Evolutionary conservation across 768 basidiomycete genomes (phyloP).

Genomic region (Psilocybe subaeruginosa): DNA sequence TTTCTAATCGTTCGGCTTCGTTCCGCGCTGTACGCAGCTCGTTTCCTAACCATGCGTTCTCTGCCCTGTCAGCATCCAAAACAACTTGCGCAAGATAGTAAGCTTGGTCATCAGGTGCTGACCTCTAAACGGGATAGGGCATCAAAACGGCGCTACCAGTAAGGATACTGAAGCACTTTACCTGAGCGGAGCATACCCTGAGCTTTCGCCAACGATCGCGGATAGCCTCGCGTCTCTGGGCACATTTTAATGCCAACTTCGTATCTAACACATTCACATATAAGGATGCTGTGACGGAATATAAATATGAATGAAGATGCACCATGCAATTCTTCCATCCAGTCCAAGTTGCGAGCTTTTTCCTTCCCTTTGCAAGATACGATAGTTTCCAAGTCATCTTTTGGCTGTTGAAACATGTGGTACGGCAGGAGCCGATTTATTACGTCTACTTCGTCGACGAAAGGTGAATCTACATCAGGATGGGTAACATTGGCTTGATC

Average conservation of each 20-base stretch:
- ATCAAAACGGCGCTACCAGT: background rate
- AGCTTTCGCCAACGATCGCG: constrained; percentile 60
- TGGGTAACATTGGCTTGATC: constrained; percentile 66
- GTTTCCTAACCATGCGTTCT: constrained; percentile 55
- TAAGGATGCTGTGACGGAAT: constrained; percentile 6
- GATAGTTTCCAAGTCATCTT: constrained; percentile 54
- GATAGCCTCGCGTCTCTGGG: constrained; percentile 57
- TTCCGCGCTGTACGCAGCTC: constrained; percentile 65
- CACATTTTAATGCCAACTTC: constrained; percentile 68
- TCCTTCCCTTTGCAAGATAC: constrained; percentile 60
- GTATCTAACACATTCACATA: constrained; percentile 51
- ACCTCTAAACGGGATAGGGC: constrained; percentile 43
- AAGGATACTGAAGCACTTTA: constrained; percentile 26
- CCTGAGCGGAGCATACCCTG: constrained; percentile 58
- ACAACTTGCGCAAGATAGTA: constrained; percentile 65
- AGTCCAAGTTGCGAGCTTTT: constrained; percentile 50
- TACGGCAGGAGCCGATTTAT: constrained; percentile 78
- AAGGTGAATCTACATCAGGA: constrained; percentile 74
- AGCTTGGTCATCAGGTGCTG: constrained; percentile 63
- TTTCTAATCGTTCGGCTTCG: constrained; percentile 69
- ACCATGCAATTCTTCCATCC: constrained; percentile 58
- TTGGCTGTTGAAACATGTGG: constrained; percentile 78
- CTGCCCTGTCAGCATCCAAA: constrained; percentile 67
- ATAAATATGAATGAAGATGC: constrained; percentile 11
- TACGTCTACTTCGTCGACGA: constrained; percentile 61